These are phyloP conservation scores for Cryphonectria radicalis DNA, from an alignment of 2,329 filamentous ascomycete species.

Conservation along the genomic window DNA sequence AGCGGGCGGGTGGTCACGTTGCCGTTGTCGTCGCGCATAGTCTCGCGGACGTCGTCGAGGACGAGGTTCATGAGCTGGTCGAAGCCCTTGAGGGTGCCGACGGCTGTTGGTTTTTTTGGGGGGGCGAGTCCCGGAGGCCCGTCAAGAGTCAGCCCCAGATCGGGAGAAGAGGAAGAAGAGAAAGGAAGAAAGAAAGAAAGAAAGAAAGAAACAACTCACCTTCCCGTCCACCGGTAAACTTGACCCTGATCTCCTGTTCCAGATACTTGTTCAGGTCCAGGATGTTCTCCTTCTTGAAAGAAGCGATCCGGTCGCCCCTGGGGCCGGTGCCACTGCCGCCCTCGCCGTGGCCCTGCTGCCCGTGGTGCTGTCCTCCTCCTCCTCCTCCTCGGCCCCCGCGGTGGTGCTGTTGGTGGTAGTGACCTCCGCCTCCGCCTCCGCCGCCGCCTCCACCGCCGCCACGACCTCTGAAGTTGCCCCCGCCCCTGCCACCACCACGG, in stretches of 20 bases:
- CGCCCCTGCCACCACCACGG: conserved; percentile 4
- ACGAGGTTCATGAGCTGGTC: conserved; percentile 99
- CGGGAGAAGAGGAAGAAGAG: background rate
- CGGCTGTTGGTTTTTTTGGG: conserved; percentile 59
- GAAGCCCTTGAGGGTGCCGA: conserved; percentile 89
- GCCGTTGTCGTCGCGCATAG: conserved; percentile 89
- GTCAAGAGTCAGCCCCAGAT: background rate
- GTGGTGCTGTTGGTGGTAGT: conserved; percentile 51
- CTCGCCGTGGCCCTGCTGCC: conserved; percentile 40
- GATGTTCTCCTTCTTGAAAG: conserved; percentile 94
- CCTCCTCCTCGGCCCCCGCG: conserved; percentile 50
- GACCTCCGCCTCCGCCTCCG: conserved; percentile 41
- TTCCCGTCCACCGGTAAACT: conserved; percentile 94
- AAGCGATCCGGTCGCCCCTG: conserved; percentile 62
- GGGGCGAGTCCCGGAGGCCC: too few relatives aligned
- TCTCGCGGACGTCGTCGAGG: conserved; percentile 89
- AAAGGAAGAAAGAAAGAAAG: background rate
- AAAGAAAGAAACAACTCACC: conserved; percentile 54
- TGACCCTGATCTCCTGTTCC: conserved; percentile 94
- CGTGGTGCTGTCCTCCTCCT: conserved; percentile 50
- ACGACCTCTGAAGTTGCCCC: conserved; percentile 29
- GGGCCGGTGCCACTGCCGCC: conserved; percentile 60
- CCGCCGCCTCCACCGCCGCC: conserved; percentile 47
- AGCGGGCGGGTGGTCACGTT: conserved; percentile 82
- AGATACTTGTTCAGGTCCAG: conserved; percentile 94